Evolutionary conservation across 306 rosid genomes (phyloP), one percentile per base, ranked within the genome.

Genomic region (Medicago ruthenica): DNA sequence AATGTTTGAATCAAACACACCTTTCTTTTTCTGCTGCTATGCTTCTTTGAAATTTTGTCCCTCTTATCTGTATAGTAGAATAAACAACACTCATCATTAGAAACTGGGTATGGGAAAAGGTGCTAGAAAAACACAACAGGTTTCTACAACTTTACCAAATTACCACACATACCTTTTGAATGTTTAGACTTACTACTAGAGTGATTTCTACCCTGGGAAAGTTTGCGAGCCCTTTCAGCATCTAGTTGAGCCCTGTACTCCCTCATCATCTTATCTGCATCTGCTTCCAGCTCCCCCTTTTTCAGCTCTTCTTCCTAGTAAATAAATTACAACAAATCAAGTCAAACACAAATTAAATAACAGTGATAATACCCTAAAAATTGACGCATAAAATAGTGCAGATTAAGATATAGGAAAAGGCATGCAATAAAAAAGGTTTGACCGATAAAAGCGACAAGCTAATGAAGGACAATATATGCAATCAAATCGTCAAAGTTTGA

Each of bases 221-320:
- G 99, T 79, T 92, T 96, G 69, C 80, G 88, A 11, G 97, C 91
- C 83, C 99, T 87, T 82, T 96, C 99, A 15, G 97, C 96, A 88
- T 92, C 99, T 78, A 96, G 85, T 81, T 96, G 99, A 72, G 99
- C 99, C 86, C 99, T 83, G 86, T 92, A 92, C 72, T 96, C 99
- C 83, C 96, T 88, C 99, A 96, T 96, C 98, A 90, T 89, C 86
- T 77, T 86, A 82, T 95, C 97, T 0, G 91, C 91, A 82, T 92
- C 99, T 64, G 93, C 93, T 84, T 95, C 99, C 83, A 92, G 78
- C 79, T 95, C 99, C 76, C 99, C 99, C 77, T 86, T 84, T 84
- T 86, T 90, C 53, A 95, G 75, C 78, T 95, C 98, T 70, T 95
- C 98, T 87, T 95, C 98, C 98, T 94, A 74, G 65, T 51, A 71